phyloP scores from a whole-genome alignment of 768 basidiomycete species.

The Trichaptum fuscoviolaceum region DNA sequence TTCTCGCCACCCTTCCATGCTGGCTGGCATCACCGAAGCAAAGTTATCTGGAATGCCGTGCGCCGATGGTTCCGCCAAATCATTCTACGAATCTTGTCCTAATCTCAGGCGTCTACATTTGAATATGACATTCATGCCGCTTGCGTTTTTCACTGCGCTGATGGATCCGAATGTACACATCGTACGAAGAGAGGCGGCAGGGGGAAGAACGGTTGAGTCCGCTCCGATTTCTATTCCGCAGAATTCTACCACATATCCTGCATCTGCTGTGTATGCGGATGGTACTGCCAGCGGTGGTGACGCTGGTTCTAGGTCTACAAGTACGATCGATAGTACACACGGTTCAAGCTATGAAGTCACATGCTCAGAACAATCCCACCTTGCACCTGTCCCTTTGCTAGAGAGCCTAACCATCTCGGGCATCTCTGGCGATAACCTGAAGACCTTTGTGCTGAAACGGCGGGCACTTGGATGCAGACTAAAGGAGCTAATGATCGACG shows the following conservation, averaged over 20 bases:
- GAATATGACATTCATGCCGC: not conserved
- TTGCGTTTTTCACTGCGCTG: not conserved
- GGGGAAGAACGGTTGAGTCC: not conserved
- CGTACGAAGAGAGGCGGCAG: not conserved
- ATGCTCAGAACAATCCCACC: not conserved
- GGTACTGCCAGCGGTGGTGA: not conserved
- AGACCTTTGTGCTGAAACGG: conserved; percentile 39
- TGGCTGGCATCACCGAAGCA: conserved; percentile 45
- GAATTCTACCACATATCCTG: conserved; percentile 10
- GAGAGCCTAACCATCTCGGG: conserved; percentile 42
- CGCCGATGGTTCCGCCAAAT: not conserved
- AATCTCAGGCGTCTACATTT: not conserved
- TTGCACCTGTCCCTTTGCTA: conserved; percentile 28
- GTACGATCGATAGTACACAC: conserved; percentile 13
- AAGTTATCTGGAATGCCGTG: conserved; percentile 36
- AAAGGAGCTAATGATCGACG: conserved; percentile 38
- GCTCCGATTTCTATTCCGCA: conserved; percentile 31
- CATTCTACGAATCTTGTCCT: not conserved
- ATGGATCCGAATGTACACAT: not conserved
- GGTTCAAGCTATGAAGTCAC: conserved; percentile 13
- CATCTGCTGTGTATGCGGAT: not conserved
- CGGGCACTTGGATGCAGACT: conserved; percentile 40
- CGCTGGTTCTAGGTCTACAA: conserved; percentile 14
- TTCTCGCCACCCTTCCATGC: conserved; percentile 34
- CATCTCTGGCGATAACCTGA: conserved; percentile 36